A percentile compares a stretch with the other conserved stretches of the same genome.
Evolutionary conservation across 2,329 filamentous ascomycete genomes (phyloP).

Genomic region (Rhexocercosporidium sp.): DNA sequence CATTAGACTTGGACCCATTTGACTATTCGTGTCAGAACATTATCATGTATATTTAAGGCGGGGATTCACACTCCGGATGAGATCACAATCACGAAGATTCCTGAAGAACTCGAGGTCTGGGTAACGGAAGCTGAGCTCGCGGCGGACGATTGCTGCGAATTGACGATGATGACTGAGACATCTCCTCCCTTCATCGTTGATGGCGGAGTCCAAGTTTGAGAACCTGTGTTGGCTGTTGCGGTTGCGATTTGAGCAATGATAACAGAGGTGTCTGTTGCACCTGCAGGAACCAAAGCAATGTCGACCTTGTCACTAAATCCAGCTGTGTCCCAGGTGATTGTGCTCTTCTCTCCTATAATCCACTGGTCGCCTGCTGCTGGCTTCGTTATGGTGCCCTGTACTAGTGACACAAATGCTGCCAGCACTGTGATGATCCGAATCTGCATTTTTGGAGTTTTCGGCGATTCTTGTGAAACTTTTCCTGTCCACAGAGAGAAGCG

Average conservation of each 20-base stretch:
- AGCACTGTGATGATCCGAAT: constrained; percentile 20
- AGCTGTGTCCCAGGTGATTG: constrained; percentile 29
- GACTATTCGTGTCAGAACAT: too few species aligned
- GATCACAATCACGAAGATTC: not conserved
- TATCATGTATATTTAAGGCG: too few species aligned
- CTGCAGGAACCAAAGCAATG: constrained; percentile 25
- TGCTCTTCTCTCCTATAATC: constrained; percentile 18
- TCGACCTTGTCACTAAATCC: constrained; percentile 22
- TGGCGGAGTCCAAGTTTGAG: constrained; percentile 27
- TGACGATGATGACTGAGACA: constrained; percentile 29
- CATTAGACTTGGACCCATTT: not conserved
- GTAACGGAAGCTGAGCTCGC: not conserved
- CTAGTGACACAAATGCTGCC: constrained; percentile 19
- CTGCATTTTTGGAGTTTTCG: too few species aligned
- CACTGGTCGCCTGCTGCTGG: constrained; percentile 27
- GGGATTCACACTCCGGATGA: not conserved
- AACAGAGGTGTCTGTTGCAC: constrained; percentile 37
- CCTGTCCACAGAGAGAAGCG: too few species aligned
- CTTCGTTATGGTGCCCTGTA: constrained; percentile 20
- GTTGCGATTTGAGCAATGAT: constrained; percentile 55
- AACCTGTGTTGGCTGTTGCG: constrained; percentile 49
- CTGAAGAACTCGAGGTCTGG: not conserved
- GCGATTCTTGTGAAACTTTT: too few species aligned
- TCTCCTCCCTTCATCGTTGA: constrained; percentile 17
- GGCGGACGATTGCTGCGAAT: constrained; percentile 16